phyloP scores from a whole-genome alignment of 2,329 filamentous ascomycete genomes.

The Aspergillus aculeatinus region DNA sequence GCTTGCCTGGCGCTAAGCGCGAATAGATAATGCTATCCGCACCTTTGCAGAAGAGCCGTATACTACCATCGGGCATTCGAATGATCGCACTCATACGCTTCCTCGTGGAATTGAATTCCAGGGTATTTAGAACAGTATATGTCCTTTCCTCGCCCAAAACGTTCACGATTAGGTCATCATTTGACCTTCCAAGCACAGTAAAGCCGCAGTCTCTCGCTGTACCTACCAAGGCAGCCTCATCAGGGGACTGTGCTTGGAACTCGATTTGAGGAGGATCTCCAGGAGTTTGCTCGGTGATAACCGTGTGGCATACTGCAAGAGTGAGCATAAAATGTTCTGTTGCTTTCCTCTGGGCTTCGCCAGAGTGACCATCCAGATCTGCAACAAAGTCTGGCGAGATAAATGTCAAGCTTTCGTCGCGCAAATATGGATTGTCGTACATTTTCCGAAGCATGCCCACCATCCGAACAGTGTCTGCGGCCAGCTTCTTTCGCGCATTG shows the following conservation, averaged over 20 bases:
- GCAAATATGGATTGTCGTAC: constrained; percentile 86
- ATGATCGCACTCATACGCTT: constrained; percentile 99
- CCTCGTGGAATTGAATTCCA: constrained; percentile 95
- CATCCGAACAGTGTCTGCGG: constrained; percentile 70
- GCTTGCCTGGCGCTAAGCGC: constrained; percentile 78
- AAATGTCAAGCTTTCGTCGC: constrained; percentile 88
- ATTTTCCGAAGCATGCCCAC: constrained; percentile 69
- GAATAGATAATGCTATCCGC: constrained; percentile 97
- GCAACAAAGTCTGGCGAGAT: constrained; percentile 84
- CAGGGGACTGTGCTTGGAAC: constrained; percentile 96
- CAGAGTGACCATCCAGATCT: constrained; percentile 76
- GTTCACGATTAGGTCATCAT: constrained; percentile 81
- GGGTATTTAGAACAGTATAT: constrained; percentile 86
- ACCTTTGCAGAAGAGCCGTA: constrained; percentile 93
- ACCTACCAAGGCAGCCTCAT: constrained; percentile 90
- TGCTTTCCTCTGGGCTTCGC: constrained; percentile 71
- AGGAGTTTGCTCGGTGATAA: constrained; percentile 84
- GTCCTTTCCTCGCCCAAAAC: constrained; percentile 80
- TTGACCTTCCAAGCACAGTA: constrained; percentile 77
- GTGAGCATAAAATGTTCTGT: constrained; percentile 92
- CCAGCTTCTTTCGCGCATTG: constrained; percentile 74
- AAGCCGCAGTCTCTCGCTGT: constrained; percentile 96
- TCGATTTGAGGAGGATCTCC: constrained; percentile 89
- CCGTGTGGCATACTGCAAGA: constrained; percentile 92
- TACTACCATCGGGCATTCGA: constrained; percentile 85